These are phyloP conservation scores for Fusarium albidum DNA, from an alignment of 2,329 filamentous ascomycete species.

Conservation along the genomic window DNA sequence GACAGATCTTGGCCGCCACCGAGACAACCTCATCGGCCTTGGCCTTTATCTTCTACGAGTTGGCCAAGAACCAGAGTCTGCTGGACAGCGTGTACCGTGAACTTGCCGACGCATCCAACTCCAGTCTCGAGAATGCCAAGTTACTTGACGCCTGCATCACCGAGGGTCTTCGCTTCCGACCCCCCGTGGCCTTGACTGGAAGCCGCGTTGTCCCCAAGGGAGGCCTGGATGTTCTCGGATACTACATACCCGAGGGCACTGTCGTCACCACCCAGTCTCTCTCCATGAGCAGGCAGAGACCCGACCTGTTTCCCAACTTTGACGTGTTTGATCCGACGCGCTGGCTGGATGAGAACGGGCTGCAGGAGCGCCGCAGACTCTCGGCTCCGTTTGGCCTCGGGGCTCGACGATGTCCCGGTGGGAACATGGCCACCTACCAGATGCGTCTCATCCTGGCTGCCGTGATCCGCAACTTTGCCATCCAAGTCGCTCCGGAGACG, in stretches of 20 bases:
- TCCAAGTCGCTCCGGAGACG: conserved; percentile 15
- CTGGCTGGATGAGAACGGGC: conserved; percentile 12
- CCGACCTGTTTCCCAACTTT: conserved; percentile 28
- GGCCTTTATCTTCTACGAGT: conserved; percentile 29
- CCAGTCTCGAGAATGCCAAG: conserved; percentile 9
- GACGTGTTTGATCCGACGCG: conserved; percentile 24
- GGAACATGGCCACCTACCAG: no score
- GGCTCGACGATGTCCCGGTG: no score
- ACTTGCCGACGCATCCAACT: conserved; percentile 4
- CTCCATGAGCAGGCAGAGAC: conserved; percentile 29
- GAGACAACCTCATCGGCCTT: conserved; percentile 31
- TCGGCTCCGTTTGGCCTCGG: no score
- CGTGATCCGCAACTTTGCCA: background rate
- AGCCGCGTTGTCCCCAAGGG: conserved; percentile 24
- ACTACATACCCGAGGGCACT: conserved; percentile 24
- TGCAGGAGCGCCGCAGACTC: no score
- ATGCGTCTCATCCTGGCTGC: no score
- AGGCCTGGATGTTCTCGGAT: conserved; percentile 22
- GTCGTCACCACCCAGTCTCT: conserved; percentile 31
- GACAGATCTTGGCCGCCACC: conserved; percentile 27
- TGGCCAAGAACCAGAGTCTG: conserved; percentile 14
- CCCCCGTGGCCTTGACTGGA: conserved; percentile 27
- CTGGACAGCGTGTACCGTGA: conserved; percentile 21
- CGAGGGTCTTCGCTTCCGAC: conserved; percentile 30
- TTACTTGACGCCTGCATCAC: conserved; percentile 29